phyloP scores from a whole-genome alignment of 2,329 filamentous ascomycete genomes.

The Blastomyces parvus region DNA sequence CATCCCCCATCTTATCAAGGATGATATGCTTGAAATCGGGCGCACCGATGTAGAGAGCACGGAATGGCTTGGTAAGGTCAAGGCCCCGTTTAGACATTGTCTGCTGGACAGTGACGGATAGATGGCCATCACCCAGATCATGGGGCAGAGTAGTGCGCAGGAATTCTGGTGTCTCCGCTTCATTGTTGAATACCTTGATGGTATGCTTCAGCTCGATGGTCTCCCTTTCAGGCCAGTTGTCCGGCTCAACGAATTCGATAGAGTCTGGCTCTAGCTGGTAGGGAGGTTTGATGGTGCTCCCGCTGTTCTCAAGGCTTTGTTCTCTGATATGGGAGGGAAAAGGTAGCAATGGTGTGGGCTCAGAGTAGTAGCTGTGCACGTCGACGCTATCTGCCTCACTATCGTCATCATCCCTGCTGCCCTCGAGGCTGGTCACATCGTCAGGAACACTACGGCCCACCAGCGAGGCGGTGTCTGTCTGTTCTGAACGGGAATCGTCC shows the following conservation, averaged over 20 bases:
- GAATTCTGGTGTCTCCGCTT: constrained; percentile 22
- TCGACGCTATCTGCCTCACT: constrained; percentile 30
- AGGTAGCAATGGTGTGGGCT: constrained; percentile 12
- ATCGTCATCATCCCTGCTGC: constrained; percentile 26
- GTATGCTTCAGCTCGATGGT: constrained; percentile 36
- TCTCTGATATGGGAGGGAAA: background rate
- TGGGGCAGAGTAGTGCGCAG: constrained; percentile 20
- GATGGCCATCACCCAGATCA: constrained; percentile 23
- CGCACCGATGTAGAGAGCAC: constrained; percentile 36
- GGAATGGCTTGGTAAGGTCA: constrained; percentile 35
- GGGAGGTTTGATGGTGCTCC: background rate
- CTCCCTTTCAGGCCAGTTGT: constrained; percentile 32
- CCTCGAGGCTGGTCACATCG: constrained; percentile 38
- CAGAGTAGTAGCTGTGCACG: constrained; percentile 23
- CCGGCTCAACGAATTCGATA: constrained; percentile 37
- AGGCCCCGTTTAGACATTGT: constrained; percentile 35
- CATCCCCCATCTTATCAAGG: constrained; percentile 41
- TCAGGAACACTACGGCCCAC: constrained; percentile 35
- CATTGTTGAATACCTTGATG: constrained; percentile 30
- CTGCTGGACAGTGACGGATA: constrained; percentile 37
- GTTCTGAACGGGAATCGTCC: constrained; percentile 37
- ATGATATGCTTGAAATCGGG: constrained; percentile 32
- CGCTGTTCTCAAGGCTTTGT: constrained; percentile 5
- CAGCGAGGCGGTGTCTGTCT: constrained; percentile 36
- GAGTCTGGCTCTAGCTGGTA: constrained; percentile 23